phyloP scores from a whole-genome alignment of 108 stramenopile species.

The Skeletonema costatum region DNA sequence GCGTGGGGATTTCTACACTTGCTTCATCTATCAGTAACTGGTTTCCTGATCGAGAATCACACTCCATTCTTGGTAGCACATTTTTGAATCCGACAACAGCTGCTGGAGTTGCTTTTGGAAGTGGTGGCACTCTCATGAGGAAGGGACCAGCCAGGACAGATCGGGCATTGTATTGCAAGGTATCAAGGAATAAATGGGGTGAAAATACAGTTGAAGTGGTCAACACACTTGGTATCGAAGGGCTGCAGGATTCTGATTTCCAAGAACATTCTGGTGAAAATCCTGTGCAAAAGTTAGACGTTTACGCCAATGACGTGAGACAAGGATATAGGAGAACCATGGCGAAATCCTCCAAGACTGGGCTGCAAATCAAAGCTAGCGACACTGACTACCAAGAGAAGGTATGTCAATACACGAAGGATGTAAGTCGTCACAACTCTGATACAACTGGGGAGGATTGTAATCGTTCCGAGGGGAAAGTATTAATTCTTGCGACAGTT shows the following conservation, averaged over 20 bases:
- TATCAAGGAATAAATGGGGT: conserved; percentile 63
- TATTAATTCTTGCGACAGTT: conserved; percentile 83
- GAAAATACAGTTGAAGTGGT: conserved; percentile 64
- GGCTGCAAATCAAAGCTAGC: conserved; percentile 40
- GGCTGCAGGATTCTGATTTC: conserved; percentile 68
- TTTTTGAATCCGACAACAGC: conserved; percentile 89
- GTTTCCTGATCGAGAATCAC: conserved; percentile 84
- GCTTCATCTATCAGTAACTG: conserved; percentile 48
- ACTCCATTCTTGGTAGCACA: conserved; percentile 77
- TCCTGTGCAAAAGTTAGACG: conserved; percentile 58
- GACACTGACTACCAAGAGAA: conserved; percentile 63
- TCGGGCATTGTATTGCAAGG: conserved; percentile 66
- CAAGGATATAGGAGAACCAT: conserved; percentile 46
- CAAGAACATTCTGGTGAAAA: conserved; percentile 45
- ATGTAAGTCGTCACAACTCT: conserved; percentile 81
- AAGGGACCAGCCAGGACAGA: conserved; percentile 87
- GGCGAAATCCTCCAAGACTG: conserved; percentile 60
- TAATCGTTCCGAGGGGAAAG: conserved; percentile 88
- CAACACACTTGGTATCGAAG: conserved; percentile 78
- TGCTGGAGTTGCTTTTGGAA: conserved; percentile 85
- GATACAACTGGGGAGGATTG: conserved; percentile 77
- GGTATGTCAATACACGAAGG: conserved; percentile 56
- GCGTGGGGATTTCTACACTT: conserved; percentile 71
- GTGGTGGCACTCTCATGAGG: conserved; percentile 79
- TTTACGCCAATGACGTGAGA: conserved; percentile 55